These are phyloP conservation scores for Paraphaeosphaeria sporulosa DNA, from an alignment of 2,329 filamentous ascomycete species.

Conservation along the genomic window DNA sequence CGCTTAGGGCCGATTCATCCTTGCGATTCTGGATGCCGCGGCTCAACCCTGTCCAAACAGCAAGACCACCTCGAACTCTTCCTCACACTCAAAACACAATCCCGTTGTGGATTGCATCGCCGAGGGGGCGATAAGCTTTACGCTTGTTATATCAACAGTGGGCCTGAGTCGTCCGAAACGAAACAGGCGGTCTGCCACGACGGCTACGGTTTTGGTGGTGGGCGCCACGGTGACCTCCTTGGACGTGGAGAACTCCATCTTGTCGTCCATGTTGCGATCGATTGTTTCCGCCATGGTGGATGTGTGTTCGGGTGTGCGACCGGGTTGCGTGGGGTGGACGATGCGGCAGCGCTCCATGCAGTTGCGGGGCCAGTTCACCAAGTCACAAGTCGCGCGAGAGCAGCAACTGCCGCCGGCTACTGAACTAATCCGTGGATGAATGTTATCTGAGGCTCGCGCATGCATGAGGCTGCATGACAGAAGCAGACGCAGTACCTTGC, in stretches of 20 bases:
- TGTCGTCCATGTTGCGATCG: constrained; percentile 92
- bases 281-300: constrained; percentile 86
- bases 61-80: background rate
- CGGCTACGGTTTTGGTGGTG: constrained; percentile 55
- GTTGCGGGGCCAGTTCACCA: background rate
- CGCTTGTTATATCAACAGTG: background rate
- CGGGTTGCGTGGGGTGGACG: constrained; percentile 8
- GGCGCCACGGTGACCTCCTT: constrained; percentile 97
- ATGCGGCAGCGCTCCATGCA: background rate
- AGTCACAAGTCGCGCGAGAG: background rate
- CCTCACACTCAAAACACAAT: too few species aligned
- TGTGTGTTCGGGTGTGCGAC: constrained; percentile 2
- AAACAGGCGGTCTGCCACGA: background rate
- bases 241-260: constrained; percentile 97
- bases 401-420: background rate
- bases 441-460: background rate
- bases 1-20: background rate
- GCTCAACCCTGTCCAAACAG: background rate
- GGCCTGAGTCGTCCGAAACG: background rate
- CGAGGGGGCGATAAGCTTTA: background rate
- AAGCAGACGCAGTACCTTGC: background rate
- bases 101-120: background rate
- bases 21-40: background rate
- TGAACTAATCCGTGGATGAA: background rate
- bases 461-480: background rate